phyloP scores from a whole-genome alignment of 2,329 filamentous ascomycete species.

The Aspergillus sergii region DNA sequence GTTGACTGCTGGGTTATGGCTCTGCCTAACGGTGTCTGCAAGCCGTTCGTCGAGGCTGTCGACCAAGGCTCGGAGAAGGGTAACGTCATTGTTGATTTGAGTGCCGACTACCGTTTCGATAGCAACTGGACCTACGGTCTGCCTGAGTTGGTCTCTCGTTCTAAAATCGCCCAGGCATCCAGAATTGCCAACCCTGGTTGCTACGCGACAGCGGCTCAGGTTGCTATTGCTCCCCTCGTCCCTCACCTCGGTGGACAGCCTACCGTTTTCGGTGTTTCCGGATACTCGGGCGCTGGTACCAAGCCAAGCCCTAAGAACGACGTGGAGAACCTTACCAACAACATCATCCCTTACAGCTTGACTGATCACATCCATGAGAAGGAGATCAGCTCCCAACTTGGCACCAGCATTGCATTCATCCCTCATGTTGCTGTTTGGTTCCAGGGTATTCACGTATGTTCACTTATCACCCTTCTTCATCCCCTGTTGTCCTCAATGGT shows the following conservation, averaged over 20 bases:
- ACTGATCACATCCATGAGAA: slow-evolving; percentile 95
- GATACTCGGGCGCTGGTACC: slow-evolving; percentile 92
- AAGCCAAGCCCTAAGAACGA: slow-evolving; percentile 96
- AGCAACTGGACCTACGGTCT: slow-evolving; percentile 84
- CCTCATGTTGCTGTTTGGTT: slow-evolving; percentile 98
- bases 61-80: slow-evolving; percentile 67
- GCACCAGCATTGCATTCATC: slow-evolving; percentile 75
- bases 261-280: slow-evolving; percentile 85
- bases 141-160: slow-evolving; percentile 78
- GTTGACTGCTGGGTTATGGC: slow-evolving; percentile 99
- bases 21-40: slow-evolving; percentile 91
- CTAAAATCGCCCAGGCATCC: slow-evolving; percentile 73
- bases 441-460: slow-evolving; percentile 76
- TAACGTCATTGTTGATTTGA: slow-evolving; percentile 87
- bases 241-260: slow-evolving; percentile 77
- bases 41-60: slow-evolving; percentile 89
- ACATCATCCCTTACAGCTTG: slow-evolving; percentile 87
- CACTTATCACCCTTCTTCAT: background rate
- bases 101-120: slow-evolving; percentile 95
- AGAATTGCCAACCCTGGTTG: slow-evolving; percentile 93
- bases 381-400: slow-evolving; percentile 81
- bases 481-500: background rate
- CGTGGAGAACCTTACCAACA: slow-evolving; percentile 76
- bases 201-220: slow-evolving; percentile 89
- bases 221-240: slow-evolving; percentile 82